phyloP scores from a whole-genome alignment of 2,329 filamentous ascomycete species.

The Purpureocillium takamizusanense region DNA sequence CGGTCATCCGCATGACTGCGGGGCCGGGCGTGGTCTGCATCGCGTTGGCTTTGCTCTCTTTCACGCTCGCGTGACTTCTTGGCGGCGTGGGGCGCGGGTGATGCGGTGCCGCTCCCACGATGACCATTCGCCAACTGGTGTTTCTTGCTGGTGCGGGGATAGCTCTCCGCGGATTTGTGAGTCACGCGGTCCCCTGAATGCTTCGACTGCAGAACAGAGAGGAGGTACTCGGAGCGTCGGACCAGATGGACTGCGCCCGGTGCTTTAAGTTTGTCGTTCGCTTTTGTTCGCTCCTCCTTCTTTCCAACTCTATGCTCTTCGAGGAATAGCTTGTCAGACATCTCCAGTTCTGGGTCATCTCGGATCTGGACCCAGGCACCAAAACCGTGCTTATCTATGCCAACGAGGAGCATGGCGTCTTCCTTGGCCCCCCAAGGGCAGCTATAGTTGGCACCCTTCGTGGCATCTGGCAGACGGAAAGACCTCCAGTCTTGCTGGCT shows the following conservation, averaged over 20 bases:
- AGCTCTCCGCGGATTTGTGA: constrained; percentile 78
- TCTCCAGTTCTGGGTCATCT: constrained; percentile 77
- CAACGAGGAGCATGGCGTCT: constrained; percentile 93
- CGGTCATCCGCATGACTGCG: constrained; percentile 43
- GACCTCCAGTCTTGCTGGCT: constrained; percentile 60
- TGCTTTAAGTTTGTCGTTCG: constrained; percentile 72
- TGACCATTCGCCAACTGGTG: constrained; percentile 46
- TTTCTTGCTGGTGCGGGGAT: constrained; percentile 92
- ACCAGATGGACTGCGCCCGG: constrained; percentile 97
- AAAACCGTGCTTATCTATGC: constrained; percentile 88
- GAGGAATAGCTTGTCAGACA: constrained; percentile 87
- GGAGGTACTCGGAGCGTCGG: constrained; percentile 84
- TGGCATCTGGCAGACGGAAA: constrained; percentile 85
- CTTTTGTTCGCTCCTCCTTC: constrained; percentile 82
- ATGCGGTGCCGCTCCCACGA: constrained; percentile 59
- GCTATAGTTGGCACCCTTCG: constrained; percentile 83
- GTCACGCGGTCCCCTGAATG: constrained; percentile 69
- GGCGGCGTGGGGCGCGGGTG: constrained; percentile 49
- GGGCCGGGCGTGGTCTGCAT: constrained; percentile 41
- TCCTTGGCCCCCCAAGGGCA: constrained; percentile 89
- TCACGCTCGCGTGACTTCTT: constrained; percentile 40
- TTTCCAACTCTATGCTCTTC: constrained; percentile 98
- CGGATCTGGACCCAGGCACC: constrained; percentile 93
- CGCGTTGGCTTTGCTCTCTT: constrained; percentile 33
- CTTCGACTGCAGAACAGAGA: constrained; percentile 85